Evolutionary conservation across 371 early-diverging fungal genomes (phyloP).

Genomic region (Modicella reniformis): DNA sequence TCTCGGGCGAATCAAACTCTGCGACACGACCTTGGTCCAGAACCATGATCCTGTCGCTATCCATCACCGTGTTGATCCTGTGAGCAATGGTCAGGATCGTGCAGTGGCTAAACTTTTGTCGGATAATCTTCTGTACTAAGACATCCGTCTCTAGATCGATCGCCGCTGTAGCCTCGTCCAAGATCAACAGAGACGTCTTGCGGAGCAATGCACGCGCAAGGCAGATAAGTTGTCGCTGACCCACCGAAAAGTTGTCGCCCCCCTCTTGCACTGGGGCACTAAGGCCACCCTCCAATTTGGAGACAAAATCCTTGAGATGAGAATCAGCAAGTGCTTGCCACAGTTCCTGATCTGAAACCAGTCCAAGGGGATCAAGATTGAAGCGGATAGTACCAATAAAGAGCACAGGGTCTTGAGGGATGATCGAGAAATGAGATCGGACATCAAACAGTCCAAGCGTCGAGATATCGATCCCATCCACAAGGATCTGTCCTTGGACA

Average conservation of each 20-base stretch:
- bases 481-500: background rate
- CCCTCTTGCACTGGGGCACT: background rate
- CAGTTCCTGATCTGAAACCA: background rate
- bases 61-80: slow-evolving; percentile 1
- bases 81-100: background rate
- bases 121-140: background rate
- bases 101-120: background rate
- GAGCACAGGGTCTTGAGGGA: background rate
- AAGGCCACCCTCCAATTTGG: background rate
- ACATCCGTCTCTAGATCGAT: background rate
- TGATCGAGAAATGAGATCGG: background rate
- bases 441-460: background rate
- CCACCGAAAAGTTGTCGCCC: slow-evolving; percentile 1
- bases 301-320: background rate
- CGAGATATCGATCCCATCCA: slow-evolving; percentile 2
- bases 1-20: slow-evolving; percentile 81
- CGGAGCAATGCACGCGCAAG: background rate
- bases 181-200: background rate
- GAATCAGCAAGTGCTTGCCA: background rate
- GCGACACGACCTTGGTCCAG: slow-evolving; percentile 79
- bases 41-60: slow-evolving; percentile 72
- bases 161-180: slow-evolving; percentile 4
- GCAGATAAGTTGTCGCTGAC: background rate
- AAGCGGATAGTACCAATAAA: slow-evolving; percentile 2
- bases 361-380: slow-evolving; percentile 1